phyloP scores from a whole-genome alignment of 2,329 filamentous ascomycete genomes.

The Metarhizium rileyi region DNA sequence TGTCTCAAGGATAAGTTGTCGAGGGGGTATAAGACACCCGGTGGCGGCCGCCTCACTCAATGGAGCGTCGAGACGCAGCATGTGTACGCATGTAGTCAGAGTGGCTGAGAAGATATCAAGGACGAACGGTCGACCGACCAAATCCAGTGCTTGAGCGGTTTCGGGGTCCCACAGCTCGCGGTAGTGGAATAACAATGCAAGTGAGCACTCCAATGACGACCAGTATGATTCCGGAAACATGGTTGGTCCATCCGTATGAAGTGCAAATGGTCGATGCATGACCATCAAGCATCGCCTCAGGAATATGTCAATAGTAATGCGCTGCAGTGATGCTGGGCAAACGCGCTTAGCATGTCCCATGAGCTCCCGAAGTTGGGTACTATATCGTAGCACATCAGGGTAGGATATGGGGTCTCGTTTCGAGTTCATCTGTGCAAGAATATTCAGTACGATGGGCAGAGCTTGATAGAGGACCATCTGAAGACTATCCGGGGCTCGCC shows the following conservation, averaged over 20 bases:
- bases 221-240: slow-evolving; percentile 27
- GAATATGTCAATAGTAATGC: slow-evolving; percentile 25
- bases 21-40: slow-evolving; percentile 21
- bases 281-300: slow-evolving; percentile 26
- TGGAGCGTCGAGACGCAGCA: slow-evolving; percentile 24
- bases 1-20: slow-evolving; percentile 26
- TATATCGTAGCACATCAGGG: slow-evolving; percentile 23
- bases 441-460: slow-evolving; percentile 20
- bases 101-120: slow-evolving; percentile 27
- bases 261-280: slow-evolving; percentile 24
- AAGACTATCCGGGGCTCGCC: slow-evolving; percentile 18
- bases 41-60: slow-evolving; percentile 17
- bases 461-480: slow-evolving; percentile 23
- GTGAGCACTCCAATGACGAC: slow-evolving; percentile 26
- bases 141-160: slow-evolving; percentile 15
- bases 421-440: slow-evolving; percentile 23
- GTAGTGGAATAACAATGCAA: slow-evolving; percentile 25
- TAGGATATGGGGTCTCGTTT: slow-evolving; percentile 22
- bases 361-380: slow-evolving; percentile 21
- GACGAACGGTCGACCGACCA: slow-evolving; percentile 24
- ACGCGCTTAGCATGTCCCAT: slow-evolving; percentile 21
- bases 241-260: slow-evolving; percentile 21
- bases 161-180: slow-evolving; percentile 24
- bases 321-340: slow-evolving; percentile 20
- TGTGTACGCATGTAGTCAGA: slow-evolving; percentile 23